Conservation (phyloP, 2,329 filamentous ascomycete genomes). For the Emmonsiellopsis sp. region DNA sequence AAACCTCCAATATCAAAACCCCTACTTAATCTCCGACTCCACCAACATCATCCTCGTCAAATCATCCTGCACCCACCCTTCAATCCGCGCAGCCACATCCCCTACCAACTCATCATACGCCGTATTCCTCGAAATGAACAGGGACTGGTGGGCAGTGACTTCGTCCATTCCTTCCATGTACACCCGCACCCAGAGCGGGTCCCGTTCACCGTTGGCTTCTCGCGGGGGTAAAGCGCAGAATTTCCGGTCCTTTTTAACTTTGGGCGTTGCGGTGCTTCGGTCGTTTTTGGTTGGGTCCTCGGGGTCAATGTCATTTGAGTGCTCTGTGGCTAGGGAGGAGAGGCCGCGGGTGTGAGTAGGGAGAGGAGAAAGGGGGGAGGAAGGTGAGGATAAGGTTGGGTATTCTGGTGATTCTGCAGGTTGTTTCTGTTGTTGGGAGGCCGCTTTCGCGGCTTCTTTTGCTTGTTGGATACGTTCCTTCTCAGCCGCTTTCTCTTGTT, state of each 20-base stretch:
- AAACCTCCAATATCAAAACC: background rate
- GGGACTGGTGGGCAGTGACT: conserved; percentile 71
- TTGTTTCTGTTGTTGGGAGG: background rate
- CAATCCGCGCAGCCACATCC: conserved; percentile 58
- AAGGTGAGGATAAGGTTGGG: background rate
- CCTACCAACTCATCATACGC: conserved; percentile 68
- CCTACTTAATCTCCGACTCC: conserved; percentile 1
- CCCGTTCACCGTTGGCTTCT: conserved; percentile 45
- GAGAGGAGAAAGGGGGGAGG: background rate
- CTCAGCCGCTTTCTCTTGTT: conserved; percentile 12
- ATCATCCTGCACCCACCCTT: conserved; percentile 50
- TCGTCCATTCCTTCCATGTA: conserved; percentile 79
- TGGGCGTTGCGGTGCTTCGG: conserved; percentile 5
- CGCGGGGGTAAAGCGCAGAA: conserved; percentile 67
- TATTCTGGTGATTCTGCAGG: background rate
- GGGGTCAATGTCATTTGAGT: background rate
- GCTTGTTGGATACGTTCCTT: conserved; percentile 26
- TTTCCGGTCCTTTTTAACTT: conserved; percentile 51
- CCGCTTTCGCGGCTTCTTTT: conserved; percentile 4
- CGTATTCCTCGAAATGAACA: conserved; percentile 57
- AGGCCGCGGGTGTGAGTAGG: background rate
- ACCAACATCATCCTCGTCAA: conserved; percentile 9
- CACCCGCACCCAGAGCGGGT: conserved; percentile 67
- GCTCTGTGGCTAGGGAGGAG: background rate
- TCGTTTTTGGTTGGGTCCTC: conserved; percentile 7